Evolutionary conservation across 1,284 basidiomycete species (phyloP).

Genomic region (Boletus subluridellus): DNA sequence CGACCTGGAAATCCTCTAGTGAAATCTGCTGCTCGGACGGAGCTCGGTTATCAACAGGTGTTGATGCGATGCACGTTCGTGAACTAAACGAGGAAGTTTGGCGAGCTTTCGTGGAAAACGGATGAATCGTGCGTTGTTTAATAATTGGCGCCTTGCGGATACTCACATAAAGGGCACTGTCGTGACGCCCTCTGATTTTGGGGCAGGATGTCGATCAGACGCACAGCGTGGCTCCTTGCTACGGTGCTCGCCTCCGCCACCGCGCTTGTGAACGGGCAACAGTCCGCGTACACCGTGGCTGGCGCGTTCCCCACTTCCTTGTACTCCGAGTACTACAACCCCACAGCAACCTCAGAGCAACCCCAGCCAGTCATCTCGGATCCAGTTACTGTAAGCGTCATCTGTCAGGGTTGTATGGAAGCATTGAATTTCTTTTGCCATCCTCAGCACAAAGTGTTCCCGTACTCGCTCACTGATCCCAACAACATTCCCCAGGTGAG

Average conservation of each 20-base stretch:
- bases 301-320: constrained; percentile 64
- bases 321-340: constrained; percentile 62
- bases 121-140: background rate
- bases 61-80: constrained; percentile 19
- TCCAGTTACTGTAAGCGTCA: constrained; percentile 50
- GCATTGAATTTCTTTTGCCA: background rate
- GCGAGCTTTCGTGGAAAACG: constrained; percentile 7
- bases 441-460: constrained; percentile 52
- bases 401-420: background rate
- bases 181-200: background rate
- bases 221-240: background rate
- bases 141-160: too few relatives aligned
- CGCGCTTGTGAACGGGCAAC: constrained; percentile 13
- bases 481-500: constrained; percentile 48
- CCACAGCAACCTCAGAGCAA: constrained; percentile 64
- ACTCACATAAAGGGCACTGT: constrained; percentile 16
- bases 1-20: background rate
- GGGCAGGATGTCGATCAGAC: constrained; percentile 11
- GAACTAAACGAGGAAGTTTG: background rate
- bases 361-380: constrained; percentile 70
- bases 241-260: constrained; percentile 10
- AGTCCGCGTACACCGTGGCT: constrained; percentile 54
- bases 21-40: background rate
- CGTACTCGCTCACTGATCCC: constrained; percentile 57
- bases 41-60: too few relatives aligned